These are phyloP conservation scores for Sambucus nigra DNA, from an alignment of 129 eudicot species.

Conservation along the genomic window DNA sequence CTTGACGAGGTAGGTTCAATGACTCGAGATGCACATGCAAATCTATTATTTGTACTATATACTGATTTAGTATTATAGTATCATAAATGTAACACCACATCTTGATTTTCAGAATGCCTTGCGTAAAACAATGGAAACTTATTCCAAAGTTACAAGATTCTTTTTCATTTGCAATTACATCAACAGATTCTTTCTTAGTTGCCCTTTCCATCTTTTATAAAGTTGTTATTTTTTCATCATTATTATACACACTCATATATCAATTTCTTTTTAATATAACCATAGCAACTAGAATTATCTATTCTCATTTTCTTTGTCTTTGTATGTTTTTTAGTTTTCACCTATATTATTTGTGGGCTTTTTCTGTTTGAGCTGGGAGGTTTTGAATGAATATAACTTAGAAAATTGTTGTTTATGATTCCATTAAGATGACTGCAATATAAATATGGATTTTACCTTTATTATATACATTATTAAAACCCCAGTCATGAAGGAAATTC, in stretches of 20 bases:
- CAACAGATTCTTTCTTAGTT: conserved; percentile 53
- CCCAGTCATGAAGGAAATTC: too few species aligned
- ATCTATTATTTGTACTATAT: conserved; percentile 5
- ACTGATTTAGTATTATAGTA: background rate
- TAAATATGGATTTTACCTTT: too few species aligned
- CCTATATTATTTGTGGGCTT: too few species aligned
- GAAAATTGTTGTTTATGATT: too few species aligned
- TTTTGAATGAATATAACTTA: too few species aligned
- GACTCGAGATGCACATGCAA: conserved; percentile 99
- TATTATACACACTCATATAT: background rate
- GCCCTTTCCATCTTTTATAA: background rate
- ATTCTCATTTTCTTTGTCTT: background rate
- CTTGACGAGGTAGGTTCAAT: conserved; percentile 98
- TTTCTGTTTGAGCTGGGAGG: too few species aligned
- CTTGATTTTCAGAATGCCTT: conserved; percentile 73
- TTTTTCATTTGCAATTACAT: conserved; percentile 95
- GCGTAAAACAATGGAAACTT: conserved; percentile 96
- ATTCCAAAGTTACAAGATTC: conserved; percentile 95
- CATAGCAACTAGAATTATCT: too few species aligned
- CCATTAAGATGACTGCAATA: too few species aligned
- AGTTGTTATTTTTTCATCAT: background rate
- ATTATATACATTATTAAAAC: too few species aligned
- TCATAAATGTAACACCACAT: conserved; percentile 1
- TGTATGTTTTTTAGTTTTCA: too few species aligned
- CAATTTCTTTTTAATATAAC: background rate